A percentile compares a stretch with the other conserved stretches of the same genome.
phyloP scores from a whole-genome alignment of 1,139 yeast genomes.

The Yamadazyma sp. region DNA sequence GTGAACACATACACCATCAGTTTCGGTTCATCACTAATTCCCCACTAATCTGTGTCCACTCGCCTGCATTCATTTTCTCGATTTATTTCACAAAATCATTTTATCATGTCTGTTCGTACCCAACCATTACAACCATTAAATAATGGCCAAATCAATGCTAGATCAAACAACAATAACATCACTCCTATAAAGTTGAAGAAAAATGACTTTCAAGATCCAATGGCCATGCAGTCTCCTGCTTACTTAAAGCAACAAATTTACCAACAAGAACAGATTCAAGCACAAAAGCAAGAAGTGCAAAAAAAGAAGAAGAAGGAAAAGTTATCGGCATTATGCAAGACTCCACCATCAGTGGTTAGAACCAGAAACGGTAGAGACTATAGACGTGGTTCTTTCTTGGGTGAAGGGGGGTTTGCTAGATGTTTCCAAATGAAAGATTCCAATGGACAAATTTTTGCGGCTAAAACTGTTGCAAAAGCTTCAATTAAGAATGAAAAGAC shows the following conservation, averaged over 20 bases:
- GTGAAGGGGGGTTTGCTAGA: conserved; percentile 99
- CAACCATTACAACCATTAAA: conserved; percentile 51
- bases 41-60: background rate
- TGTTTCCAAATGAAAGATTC: conserved; percentile 96
- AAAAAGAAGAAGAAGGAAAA: conserved; percentile 76
- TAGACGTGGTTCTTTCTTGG: conserved; percentile 86
- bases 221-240: conserved; percentile 15
- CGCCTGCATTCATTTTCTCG: background rate
- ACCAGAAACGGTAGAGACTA: conserved; percentile 86
- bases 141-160: conserved; percentile 43
- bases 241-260: conserved; percentile 13
- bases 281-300: conserved; percentile 17
- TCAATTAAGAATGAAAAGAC: conserved; percentile 91
- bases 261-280: conserved; percentile 17
- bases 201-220: conserved; percentile 13
- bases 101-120: conserved; percentile 36
- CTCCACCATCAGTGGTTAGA: conserved; percentile 90
- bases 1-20: background rate
- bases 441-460: conserved; percentile 85
- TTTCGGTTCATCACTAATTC: too few species aligned
- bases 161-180: conserved; percentile 34
- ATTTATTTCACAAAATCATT: background rate
- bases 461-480: conserved; percentile 96
- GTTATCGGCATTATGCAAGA: conserved; percentile 82
- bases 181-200: conserved; percentile 44